phyloP scores from a whole-genome alignment of 2,329 filamentous ascomycete genomes.

The Fusarium sp. region DNA sequence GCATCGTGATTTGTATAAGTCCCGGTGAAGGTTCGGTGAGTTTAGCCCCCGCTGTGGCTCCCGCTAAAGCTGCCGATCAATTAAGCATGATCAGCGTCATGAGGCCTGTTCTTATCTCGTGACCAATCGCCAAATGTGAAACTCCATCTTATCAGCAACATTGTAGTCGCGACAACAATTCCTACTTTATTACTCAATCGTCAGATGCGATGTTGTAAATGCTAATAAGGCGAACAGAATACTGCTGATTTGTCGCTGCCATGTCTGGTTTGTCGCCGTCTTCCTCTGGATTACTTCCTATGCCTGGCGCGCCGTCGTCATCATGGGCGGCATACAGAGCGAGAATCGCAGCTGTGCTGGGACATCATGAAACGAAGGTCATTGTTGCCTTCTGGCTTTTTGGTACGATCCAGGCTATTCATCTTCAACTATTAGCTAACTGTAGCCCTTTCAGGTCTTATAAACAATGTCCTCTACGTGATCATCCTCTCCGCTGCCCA shows the following conservation, averaged over 20 bases:
- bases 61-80: conserved; percentile 14
- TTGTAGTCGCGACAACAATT: background rate
- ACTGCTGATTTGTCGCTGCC: conserved; percentile 3
- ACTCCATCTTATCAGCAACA: conserved; percentile 24
- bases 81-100: conserved; percentile 45
- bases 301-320: conserved; percentile 70
- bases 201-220: conserved; percentile 25
- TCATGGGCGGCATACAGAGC: conserved; percentile 81
- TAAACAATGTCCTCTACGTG: conserved; percentile 98
- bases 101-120: conserved; percentile 34
- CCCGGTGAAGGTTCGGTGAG: conserved; percentile 11
- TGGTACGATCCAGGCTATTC: conserved; percentile 64
- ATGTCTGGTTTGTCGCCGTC: conserved; percentile 58
- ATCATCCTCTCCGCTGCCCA: conserved; percentile 95
- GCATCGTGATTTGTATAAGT: conserved; percentile 1
- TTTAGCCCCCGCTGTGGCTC: conserved; percentile 17
- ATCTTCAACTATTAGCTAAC: conserved; percentile 16
- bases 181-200: background rate
- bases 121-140: conserved; percentile 26
- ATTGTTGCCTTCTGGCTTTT: conserved; percentile 92
- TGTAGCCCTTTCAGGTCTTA: conserved; percentile 57
- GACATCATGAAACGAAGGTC: conserved; percentile 77
- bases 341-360: conserved; percentile 72
- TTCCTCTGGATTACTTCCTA: conserved; percentile 63
- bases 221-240: background rate